Base-by-base conservation (phyloP, 148 eudicot genomes). In the Limonium bicolor region DNA sequence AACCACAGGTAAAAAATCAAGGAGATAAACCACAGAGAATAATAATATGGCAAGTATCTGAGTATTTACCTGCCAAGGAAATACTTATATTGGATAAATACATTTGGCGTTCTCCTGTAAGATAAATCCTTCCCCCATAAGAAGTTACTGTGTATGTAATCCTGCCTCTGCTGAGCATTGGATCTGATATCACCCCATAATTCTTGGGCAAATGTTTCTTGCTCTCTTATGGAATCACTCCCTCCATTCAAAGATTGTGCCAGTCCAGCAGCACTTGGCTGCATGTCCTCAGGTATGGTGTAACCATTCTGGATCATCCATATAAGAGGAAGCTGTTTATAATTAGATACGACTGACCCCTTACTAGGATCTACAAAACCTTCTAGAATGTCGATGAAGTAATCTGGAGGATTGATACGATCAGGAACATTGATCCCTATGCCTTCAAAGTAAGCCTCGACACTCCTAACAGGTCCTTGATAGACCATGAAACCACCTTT, bases 281-380 rank as follows among this genome's bases (percentile, higher is more conserved):
- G 42, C 59, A 55, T 44, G 1, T 44, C 48, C 6, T 44, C 35
- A 0, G 59, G 59, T 7, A 55, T 20, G 7, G 50, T 30, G 41
- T 33, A 35, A 7, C 59, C 59, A 35, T 55, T 55, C 12, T 36
- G 50, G n/a, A 55, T 41, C 59, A 55, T 55, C 59, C 59, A 55
- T 17, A 44, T 34, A 1, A 33, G 8, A 8, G 59, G 51, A 12
- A 55, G 59, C 13, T 55, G 31, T 14, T 34, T 45, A 5, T 45
- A 34, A 8, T 34, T 44, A n/a, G n/a, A n/a, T 1, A 55, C 42
- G n/a, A 25, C 7, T 5, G 50, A 21, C 23, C 20, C 21, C 41
- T 9, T 22, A 18, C 38, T 27, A 17, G 41, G 43, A 35, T 33
- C 43, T 7, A 19, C 41, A 6, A 44, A 30, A 14, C 59, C 59